phyloP scores from a whole-genome alignment of 73 alveolate genomes.

The Paramecium sonneborni region DNA sequence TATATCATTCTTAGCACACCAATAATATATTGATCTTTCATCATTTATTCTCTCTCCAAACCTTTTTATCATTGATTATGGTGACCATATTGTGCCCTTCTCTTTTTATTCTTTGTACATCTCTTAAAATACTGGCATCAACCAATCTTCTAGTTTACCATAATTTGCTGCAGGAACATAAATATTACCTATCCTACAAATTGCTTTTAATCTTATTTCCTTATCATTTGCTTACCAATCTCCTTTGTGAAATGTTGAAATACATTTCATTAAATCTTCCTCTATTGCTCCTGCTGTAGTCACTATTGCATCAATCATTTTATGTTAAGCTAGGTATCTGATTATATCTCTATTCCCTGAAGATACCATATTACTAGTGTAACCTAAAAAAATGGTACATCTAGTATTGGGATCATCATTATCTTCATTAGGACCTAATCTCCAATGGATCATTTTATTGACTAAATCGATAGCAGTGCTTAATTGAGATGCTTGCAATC shows the following conservation, averaged over 20 bases:
- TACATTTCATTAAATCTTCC: conserved; percentile 96
- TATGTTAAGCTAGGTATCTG: conserved; percentile 94
- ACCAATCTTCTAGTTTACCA: conserved; percentile 95
- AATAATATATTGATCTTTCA: conserved; percentile 91
- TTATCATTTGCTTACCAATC: conserved; percentile 88
- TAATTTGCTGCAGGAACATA: conserved; percentile 98
- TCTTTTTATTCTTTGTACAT: conserved; percentile 91
- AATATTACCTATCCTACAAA: conserved; percentile 96
- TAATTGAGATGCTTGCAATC: conserved; percentile 88
- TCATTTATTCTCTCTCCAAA: conserved; percentile 93
- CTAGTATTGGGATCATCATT: conserved; percentile 73
- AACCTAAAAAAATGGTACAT: conserved; percentile 96
- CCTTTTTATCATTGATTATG: conserved; percentile 91
- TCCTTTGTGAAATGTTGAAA: conserved; percentile 89
- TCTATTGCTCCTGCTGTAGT: conserved; percentile 99
- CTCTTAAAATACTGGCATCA: conserved; percentile 89
- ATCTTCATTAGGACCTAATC: conserved; percentile 73
- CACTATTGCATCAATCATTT: conserved; percentile 91
- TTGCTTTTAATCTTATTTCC: conserved; percentile 85
- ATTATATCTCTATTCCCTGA: conserved; percentile 94
- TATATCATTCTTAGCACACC: conserved; percentile 95
- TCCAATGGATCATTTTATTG: conserved; percentile 94
- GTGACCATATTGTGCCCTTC: conserved; percentile 93
- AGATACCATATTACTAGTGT: conserved; percentile 97
- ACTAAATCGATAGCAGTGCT: conserved; percentile 89